Base-by-base conservation (phyloP, 768 basidiomycete genomes). In the Cubamyces sp. region DNA sequence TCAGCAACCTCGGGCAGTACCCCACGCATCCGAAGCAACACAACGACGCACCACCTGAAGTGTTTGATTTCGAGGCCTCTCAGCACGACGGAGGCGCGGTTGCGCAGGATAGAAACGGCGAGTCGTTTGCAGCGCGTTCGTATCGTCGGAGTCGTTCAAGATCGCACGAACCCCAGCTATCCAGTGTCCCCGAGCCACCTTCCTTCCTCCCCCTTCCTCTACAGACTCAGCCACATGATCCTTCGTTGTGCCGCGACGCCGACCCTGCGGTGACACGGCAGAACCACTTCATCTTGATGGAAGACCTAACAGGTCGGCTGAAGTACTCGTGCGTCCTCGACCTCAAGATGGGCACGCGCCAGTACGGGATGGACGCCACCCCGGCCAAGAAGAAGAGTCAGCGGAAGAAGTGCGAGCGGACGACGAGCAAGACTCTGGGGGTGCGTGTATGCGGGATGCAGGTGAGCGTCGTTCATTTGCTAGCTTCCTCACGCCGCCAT, bases 291-390 rank as follows among this genome's bases (percentile, higher is more conserved):
- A 97, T 99, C 69, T 83, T 98, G 68, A 97, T 99, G 95, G 97
- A 99, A 75, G 97, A 99, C 71, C 79, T 99, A 50, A 99, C 97
- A 2, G 97, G 97, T 25, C 81, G 91, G 37, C 75, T 97, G 70
- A 96, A 91, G 75, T 85, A 84, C 52, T 92, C 97, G 9, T 99
- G 97, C 70, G 96, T 99, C 43, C 85, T 98, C 70, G 97, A 99
- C 75, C 79, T 99, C 69, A 99, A 99, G 81, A 98, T 98, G 97
- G 97, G 97, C n/a, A 98, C 96, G 30, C 82, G 97, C 37, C 97
- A 99, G 77, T 98, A 98, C 75, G 97, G 97, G 19, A 91, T 96
- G 78, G 94, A 97, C 68, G 97, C 97, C 25, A 91, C 90, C 9
- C 77, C 87, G 1, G 80, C 86, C 54, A 99, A 99, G 80, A 98